Evolutionary conservation across 176 grass and related monocot genomes (phyloP), one percentile per base, ranked within the genome.

Genomic region (Triticum turgidum): DNA sequence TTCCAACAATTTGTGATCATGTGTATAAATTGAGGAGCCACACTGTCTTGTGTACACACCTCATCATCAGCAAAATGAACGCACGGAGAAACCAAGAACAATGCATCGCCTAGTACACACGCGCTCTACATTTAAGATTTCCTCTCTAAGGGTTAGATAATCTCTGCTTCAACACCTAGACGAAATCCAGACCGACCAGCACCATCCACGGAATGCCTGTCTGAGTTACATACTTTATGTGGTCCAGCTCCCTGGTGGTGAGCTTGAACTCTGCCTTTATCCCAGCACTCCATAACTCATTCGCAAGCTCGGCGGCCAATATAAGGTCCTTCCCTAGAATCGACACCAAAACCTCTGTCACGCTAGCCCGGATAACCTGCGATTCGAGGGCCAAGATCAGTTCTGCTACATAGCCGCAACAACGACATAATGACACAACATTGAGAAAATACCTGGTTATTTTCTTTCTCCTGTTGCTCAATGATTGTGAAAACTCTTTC

Each of bases 191-290:
- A 87, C 97, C 94, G 0, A 94, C 93, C n/a, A 98, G 84, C 52
- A 96, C 88, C 91, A 98, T 94, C 90, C 92, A 98, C 0, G 92
- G 97, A 30, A 98, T 96, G 47, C 90, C 67, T 10, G 86, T 89
- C 49, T 92, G 86, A 10, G 69, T 74, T 0, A 85, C 94, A n/a
- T 92, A 94, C 39, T 78, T 91, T 37, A 98, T 88, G 34, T 96
- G 93, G 80, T 94, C 92, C 73, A 15, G 24, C 42, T 91, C 83
- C 73, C 90, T 92, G 20, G 95, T 91, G 45, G 94, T 91, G 61
- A 98, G 86, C 65, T 95, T 94, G 64, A 94, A 96, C 82, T 98
- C 93, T 84, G 92, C 86, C 79, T 95, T 98, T 86, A 98, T 96
- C 45, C 93, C 89, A 70, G 92, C 97, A 83, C 82, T 87, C 97